phyloP scores from a whole-genome alignment of 164 flowering plant species.

The Annona squamosa region DNA sequence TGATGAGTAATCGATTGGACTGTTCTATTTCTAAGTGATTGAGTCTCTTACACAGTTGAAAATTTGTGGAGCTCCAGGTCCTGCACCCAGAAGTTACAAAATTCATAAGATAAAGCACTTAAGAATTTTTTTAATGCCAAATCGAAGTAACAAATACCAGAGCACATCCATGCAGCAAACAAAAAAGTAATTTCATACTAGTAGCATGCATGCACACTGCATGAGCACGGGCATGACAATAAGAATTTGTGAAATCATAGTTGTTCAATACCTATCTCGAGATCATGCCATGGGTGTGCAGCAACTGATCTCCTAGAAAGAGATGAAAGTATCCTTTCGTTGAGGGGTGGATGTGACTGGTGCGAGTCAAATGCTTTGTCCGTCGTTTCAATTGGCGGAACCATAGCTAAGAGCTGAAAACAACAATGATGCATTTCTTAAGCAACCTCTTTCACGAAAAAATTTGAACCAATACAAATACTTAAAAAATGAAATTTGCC shows the following conservation, averaged over 20 bases:
- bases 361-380: constrained; percentile 13
- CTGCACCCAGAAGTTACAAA: constrained; percentile 29
- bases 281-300: constrained; percentile 97
- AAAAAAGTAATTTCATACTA: too few species aligned
- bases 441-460: neutral
- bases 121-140: neutral
- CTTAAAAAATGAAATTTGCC: neutral
- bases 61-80: constrained; percentile 73
- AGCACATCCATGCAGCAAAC: too few species aligned
- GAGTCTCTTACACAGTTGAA: constrained; percentile 67
- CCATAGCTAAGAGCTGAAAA: constrained; percentile 37
- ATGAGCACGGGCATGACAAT: neutral
- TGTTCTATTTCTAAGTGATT: neutral
- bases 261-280: constrained; percentile 63
- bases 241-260: neutral
- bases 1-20: neutral
- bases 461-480: neutral
- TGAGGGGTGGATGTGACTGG: constrained; percentile 48
- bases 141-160: too few species aligned
- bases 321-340: constrained; percentile 80
- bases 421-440: neutral
- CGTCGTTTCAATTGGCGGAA: constrained; percentile 37
- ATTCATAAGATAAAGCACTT: neutral
- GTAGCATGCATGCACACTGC: too few species aligned
- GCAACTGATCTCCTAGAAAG: constrained; percentile 67